phyloP scores from a whole-genome alignment of 306 rosid species.

The Acacia acuminata region DNA sequence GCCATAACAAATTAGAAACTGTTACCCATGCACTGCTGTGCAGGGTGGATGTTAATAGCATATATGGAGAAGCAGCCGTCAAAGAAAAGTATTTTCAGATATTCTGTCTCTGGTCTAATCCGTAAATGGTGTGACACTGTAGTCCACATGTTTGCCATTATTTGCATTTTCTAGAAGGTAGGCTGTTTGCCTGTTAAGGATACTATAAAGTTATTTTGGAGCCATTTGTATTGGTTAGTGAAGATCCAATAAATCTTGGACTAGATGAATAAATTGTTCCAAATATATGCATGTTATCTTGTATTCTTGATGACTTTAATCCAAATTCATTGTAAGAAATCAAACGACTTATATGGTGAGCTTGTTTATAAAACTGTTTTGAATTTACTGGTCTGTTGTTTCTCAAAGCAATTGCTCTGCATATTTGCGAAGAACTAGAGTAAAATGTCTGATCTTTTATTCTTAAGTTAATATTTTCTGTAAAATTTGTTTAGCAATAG shows the following conservation, averaged over 20 bases:
- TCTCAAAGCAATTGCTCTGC: conserved; percentile 1
- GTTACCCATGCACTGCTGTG: background rate
- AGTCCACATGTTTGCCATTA: background rate
- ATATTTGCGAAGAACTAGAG: background rate
- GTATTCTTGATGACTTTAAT: conserved; percentile 3
- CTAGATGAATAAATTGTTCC: background rate
- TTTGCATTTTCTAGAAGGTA: background rate
- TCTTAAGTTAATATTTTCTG: background rate
- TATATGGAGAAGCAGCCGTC: conserved; percentile 1
- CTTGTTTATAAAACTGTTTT: too few relatives aligned
- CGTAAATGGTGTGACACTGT: conserved; percentile 11
- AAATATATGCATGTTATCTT: conserved; percentile 5
- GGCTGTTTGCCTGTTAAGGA: background rate
- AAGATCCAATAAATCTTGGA: conserved; percentile 8
- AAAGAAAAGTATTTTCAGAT: conserved; percentile 1
- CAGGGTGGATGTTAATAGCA: conserved; percentile 1
- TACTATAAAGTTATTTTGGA: conserved; percentile 10
- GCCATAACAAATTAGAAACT: conserved; percentile 7
- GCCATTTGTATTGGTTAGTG: conserved; percentile 14
- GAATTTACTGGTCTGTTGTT: background rate
- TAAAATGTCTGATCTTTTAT: background rate
- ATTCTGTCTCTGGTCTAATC: background rate
- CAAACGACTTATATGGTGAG: too few relatives aligned
- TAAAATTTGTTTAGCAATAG: conserved; percentile 15
- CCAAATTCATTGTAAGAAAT: background rate